Conservation (phyloP, 2,329 filamentous ascomycete genomes). For the Hypoxylon sp. region DNA sequence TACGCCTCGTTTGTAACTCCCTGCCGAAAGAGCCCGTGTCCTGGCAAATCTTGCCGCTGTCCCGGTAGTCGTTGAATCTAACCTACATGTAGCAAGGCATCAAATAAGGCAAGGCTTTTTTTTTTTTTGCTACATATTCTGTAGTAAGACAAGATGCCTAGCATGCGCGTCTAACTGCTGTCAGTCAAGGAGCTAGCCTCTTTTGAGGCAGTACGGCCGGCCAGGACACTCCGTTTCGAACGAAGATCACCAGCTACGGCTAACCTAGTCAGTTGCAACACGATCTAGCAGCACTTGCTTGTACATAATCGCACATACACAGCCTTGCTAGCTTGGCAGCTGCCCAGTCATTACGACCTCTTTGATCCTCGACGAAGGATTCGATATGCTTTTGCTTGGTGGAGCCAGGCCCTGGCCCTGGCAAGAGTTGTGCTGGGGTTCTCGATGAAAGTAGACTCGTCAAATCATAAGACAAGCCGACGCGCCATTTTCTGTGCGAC, state of each 20-base stretch:
- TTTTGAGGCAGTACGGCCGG: constrained; percentile 57
- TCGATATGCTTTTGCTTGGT: constrained; percentile 35
- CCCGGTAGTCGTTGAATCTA: constrained; percentile 38
- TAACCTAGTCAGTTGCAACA: constrained; percentile 52
- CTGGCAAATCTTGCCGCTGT: constrained; percentile 41
- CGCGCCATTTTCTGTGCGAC: constrained; percentile 54
- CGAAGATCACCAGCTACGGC: constrained; percentile 55
- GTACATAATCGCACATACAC: constrained; percentile 19
- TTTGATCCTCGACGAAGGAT: constrained; percentile 45
- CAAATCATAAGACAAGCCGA: constrained; percentile 51
- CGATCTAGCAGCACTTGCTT: constrained; percentile 56
- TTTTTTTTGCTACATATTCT: constrained; percentile 25
- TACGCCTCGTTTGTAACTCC: constrained; percentile 25
- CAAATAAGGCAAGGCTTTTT: constrained; percentile 37
- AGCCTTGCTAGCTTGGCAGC: constrained; percentile 42
- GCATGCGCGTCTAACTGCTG: constrained; percentile 46
- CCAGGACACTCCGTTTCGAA: constrained; percentile 56
- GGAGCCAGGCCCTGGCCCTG: constrained; percentile 32
- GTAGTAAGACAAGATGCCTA: constrained; percentile 40
- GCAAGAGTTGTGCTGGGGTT: constrained; percentile 18
- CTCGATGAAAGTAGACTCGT: constrained; percentile 39
- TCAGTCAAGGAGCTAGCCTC: constrained; percentile 51
- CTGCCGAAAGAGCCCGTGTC: constrained; percentile 32
- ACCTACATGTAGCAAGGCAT: constrained; percentile 12
- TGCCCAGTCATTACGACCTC: constrained; percentile 38